Percentiles rank a stretch among this genome's conserved stretches.
Conservation (phyloP, 139 green algal species). For the Chlorella sorokiniana region DNA sequence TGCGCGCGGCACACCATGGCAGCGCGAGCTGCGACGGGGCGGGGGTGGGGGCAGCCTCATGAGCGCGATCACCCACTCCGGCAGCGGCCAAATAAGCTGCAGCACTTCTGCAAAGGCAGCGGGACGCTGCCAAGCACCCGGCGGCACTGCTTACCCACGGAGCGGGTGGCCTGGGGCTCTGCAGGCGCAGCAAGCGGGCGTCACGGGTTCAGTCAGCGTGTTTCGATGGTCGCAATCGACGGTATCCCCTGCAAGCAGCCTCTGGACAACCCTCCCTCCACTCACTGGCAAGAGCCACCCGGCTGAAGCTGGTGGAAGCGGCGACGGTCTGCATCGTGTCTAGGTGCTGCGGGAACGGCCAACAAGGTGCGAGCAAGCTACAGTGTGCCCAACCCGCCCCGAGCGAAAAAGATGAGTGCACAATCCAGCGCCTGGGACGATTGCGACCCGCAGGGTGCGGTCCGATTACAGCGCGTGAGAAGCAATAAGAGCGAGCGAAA, state of each 20-base stretch:
- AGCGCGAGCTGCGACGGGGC: constrained; percentile 8
- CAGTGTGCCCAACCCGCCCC: not conserved
- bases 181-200: not conserved
- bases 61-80: not conserved
- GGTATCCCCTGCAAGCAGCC: not conserved
- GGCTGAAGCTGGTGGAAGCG: constrained; percentile 4
- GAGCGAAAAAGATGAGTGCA: not conserved
- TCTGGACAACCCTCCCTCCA: not conserved
- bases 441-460: no score
- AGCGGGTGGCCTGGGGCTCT: not conserved
- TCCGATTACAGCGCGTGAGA: no score
- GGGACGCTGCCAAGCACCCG: no score
- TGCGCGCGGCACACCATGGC: constrained; percentile 50
- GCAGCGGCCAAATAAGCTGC: no score
- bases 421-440: not conserved
- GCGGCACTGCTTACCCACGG: not conserved
- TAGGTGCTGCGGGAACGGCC: not conserved
- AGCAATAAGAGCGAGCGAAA: no score
- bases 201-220: no score
- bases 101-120: no score
- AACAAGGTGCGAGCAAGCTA: not conserved
- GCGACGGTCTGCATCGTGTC: constrained; percentile 44
- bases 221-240: not conserved
- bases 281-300: constrained; percentile 7
- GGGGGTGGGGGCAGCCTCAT: not conserved